phyloP scores from a whole-genome alignment of 306 rosid species.

The Acacia acuminata region DNA sequence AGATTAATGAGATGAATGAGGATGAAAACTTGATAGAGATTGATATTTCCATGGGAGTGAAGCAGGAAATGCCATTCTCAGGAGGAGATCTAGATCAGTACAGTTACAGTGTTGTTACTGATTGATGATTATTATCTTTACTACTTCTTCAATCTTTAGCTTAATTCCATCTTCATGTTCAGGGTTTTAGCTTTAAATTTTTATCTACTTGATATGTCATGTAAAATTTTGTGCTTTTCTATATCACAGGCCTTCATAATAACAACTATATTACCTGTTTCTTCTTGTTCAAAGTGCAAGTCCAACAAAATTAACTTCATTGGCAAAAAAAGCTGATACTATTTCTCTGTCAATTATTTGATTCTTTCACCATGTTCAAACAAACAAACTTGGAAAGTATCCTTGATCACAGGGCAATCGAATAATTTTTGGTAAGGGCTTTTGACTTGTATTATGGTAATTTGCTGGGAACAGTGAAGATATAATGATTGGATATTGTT shows the following conservation, averaged over 20 bases:
- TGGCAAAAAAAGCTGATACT: background rate
- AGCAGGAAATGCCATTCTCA: constrained; percentile 33
- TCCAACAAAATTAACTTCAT: background rate
- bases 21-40: constrained; percentile 74
- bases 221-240: constrained; percentile 2
- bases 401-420: background rate
- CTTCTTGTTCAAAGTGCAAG: background rate
- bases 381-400: background rate
- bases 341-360: background rate
- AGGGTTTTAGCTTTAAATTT: background rate
- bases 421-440: background rate
- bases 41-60: constrained; percentile 64
- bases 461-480: background rate
- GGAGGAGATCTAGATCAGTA: background rate
- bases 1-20: constrained; percentile 60
- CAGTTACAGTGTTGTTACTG: constrained; percentile 18
- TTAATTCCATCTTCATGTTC: background rate
- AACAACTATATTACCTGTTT: background rate
- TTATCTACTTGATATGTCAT: constrained; percentile 9
- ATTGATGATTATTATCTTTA: constrained; percentile 31
- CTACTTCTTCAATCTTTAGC: constrained; percentile 3
- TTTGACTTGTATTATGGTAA: background rate
- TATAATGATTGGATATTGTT: constrained; percentile 8
- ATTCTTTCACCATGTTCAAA: background rate
- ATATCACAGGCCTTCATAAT: background rate